Conservation (phyloP, 768 basidiomycete species). For the Tricholomella constricta region DNA sequence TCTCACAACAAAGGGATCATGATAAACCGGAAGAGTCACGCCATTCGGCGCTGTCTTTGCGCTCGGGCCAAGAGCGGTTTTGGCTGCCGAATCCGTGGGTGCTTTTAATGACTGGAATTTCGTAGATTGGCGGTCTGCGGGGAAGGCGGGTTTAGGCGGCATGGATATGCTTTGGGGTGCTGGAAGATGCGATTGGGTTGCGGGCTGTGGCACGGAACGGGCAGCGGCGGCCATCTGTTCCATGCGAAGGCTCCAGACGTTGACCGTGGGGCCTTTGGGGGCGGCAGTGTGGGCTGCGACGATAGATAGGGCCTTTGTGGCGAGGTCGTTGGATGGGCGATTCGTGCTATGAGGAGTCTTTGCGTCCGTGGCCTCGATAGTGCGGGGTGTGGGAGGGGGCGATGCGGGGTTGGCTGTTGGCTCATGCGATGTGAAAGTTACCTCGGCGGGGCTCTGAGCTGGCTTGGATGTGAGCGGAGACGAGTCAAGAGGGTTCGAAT, state of each 20-base stretch:
- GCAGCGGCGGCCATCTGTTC: conserved; percentile 29
- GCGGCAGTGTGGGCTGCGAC: conserved; percentile 18
- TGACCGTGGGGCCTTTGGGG: conserved; percentile 22
- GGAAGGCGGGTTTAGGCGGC: neutral
- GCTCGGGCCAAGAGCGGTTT: conserved; percentile 13
- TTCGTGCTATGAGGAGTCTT: conserved; percentile 5
- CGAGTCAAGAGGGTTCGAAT: conserved; percentile 6
- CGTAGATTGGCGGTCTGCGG: neutral
- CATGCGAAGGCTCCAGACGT: conserved; percentile 33
- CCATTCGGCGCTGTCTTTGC: conserved; percentile 6
- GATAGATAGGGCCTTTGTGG: conserved; percentile 19
- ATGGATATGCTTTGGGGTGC: conserved; percentile 2
- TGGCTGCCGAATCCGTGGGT: conserved; percentile 11
- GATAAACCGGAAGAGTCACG: conserved; percentile 17
- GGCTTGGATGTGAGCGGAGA: conserved; percentile 5
- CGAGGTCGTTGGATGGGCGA: conserved; percentile 15
- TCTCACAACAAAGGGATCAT: conserved; percentile 50
- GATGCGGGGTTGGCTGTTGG: conserved; percentile 10
- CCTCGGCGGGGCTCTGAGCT: conserved; percentile 4
- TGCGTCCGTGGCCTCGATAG: conserved; percentile 3
- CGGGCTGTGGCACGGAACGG: conserved; percentile 12
- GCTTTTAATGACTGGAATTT: neutral
- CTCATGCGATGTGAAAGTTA: neutral
- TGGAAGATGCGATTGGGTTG: neutral
- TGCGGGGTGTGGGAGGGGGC: neutral